Evolutionary conservation across 441 rosid genomes (phyloP), one percentile per base, ranked within the genome.

Genomic region (Aquilaria agallochum): DNA sequence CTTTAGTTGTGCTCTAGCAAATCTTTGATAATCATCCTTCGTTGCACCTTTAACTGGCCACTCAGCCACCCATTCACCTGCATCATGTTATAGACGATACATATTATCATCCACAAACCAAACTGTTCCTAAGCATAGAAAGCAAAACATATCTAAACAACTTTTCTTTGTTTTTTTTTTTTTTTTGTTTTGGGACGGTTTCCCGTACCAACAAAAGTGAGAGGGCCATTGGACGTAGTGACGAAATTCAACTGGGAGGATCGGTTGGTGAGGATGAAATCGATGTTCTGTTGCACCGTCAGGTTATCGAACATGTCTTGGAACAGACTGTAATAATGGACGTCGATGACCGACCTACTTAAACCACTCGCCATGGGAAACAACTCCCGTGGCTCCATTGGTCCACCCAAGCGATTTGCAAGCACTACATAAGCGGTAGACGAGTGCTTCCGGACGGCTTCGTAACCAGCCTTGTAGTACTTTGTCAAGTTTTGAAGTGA

Each of bases 1-100:
- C 50, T 76, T 33, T 14, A 78, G 15, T 51, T 83, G 86, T 11
- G 82, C 87, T 27, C 73, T 5, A 0, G 65, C 85, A 33, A 76
- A 77, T 52, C 82, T 75, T 65, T 66, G 75, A 57, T 69, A 72
- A 13, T 83, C 85, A 45, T 70, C 74, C 52, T 74, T 72, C 5
- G 72, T 53, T 20, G 85, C 88, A 8, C 71, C 75, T 33, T 9
- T 12, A 44, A 77, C 76, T 53, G 32, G 36, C 84, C 86, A 85
- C 54, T 77, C 83, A 5, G 84, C 86, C 56, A 70, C 84, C 91
- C 91, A 80, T 71, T 82, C 86, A 54, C 88, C 88, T 76, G 62
- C 72, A 72, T 50, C 27, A 13, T 54, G 33, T 11, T 54, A 5
- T 31, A 7, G 57, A 54, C 42, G 7, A 36, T 20, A 8, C 8